These are phyloP conservation scores for Aspergillus campestris DNA, from an alignment of 495 filamentous ascomycete species.

Conservation along the genomic window DNA sequence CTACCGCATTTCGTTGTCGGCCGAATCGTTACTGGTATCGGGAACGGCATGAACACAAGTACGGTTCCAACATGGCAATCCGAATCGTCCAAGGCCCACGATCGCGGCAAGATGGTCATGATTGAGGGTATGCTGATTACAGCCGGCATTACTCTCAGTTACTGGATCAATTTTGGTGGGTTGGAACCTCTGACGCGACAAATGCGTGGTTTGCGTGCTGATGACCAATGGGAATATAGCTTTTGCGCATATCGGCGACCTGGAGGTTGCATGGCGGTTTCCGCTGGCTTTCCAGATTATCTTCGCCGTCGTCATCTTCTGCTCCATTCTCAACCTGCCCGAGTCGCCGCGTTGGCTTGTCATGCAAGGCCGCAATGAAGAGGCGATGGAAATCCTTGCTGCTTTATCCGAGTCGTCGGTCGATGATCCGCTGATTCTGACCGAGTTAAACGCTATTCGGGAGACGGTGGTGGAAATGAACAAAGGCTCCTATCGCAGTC, in stretches of 20 bases:
- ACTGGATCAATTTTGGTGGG: slow-evolving; percentile 63
- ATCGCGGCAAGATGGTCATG: slow-evolving; percentile 69
- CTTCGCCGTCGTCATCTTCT: slow-evolving; percentile 52
- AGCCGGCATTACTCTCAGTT: slow-evolving; percentile 55
- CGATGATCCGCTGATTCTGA: slow-evolving; percentile 30
- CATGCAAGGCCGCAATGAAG: slow-evolving; percentile 52
- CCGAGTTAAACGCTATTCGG: too few species aligned
- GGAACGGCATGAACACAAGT: slow-evolving; percentile 52
- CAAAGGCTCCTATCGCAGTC: too few species aligned
- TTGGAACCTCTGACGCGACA: neutral
- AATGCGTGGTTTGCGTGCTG: neutral
- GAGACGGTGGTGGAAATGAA: too few species aligned
- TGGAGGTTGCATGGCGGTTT: slow-evolving; percentile 58
- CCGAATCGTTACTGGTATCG: slow-evolving; percentile 59
- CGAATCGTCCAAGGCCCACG: slow-evolving; percentile 60
- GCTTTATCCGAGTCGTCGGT: slow-evolving; percentile 40
- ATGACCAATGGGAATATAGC: slow-evolving; percentile 4
- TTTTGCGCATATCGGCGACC: slow-evolving; percentile 50
- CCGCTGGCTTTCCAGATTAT: slow-evolving; percentile 64
- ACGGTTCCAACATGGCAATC: slow-evolving; percentile 47
- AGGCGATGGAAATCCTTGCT: slow-evolving; percentile 54
- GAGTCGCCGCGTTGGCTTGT: slow-evolving; percentile 70
- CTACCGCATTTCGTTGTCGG: slow-evolving; percentile 58
- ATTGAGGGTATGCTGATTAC: slow-evolving; percentile 63
- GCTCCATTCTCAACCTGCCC: slow-evolving; percentile 50